Conservation (phyloP, 2,329 filamentous ascomycete genomes). For the Helminthosporium solani region DNA sequence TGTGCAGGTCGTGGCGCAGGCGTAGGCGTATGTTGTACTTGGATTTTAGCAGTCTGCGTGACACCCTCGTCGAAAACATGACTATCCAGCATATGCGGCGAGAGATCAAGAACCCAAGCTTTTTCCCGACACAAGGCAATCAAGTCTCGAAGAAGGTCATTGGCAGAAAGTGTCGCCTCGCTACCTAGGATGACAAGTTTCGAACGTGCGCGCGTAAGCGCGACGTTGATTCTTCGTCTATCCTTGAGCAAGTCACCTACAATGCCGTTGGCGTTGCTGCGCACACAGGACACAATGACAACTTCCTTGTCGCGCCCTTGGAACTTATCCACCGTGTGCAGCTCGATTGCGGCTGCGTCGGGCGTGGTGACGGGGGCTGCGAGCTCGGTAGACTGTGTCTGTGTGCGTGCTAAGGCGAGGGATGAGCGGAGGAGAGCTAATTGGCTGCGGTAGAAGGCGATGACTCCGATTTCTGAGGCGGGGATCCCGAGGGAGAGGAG, state of each 20-base stretch:
- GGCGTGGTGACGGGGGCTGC: constrained; percentile 17
- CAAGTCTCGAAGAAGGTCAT: constrained; percentile 76
- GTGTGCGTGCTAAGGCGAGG: constrained; percentile 57
- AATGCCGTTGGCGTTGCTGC: constrained; percentile 75
- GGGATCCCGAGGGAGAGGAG: constrained; percentile 75
- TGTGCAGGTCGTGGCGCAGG: no score
- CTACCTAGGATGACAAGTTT: constrained; percentile 90
- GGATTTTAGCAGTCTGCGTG: constrained; percentile 38
- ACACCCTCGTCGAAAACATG: constrained; percentile 66
- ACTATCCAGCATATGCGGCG: constrained; percentile 60
- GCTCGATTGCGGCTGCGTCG: constrained; percentile 63
- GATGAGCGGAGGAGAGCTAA: constrained; percentile 76
- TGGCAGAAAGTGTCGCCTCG: constrained; percentile 65
- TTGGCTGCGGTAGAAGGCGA: constrained; percentile 95
- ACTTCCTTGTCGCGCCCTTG: constrained; percentile 96
- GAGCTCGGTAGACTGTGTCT: constrained; percentile 48
- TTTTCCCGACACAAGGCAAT: constrained; percentile 73
- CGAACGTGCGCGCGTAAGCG: constrained; percentile 87
- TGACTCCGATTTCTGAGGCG: constrained; percentile 79
- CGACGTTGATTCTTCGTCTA: constrained; percentile 92
- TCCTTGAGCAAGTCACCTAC: constrained; percentile 93
- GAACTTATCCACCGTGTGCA: constrained; percentile 96
- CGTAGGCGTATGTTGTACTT: not conserved
- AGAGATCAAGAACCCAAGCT: constrained; percentile 78
- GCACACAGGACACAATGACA: constrained; percentile 81